A percentile compares a stretch with the other conserved stretches of the same genome.
Evolutionary conservation across 345 rosid genomes (phyloP).

Genomic region (Camelina laxa): DNA sequence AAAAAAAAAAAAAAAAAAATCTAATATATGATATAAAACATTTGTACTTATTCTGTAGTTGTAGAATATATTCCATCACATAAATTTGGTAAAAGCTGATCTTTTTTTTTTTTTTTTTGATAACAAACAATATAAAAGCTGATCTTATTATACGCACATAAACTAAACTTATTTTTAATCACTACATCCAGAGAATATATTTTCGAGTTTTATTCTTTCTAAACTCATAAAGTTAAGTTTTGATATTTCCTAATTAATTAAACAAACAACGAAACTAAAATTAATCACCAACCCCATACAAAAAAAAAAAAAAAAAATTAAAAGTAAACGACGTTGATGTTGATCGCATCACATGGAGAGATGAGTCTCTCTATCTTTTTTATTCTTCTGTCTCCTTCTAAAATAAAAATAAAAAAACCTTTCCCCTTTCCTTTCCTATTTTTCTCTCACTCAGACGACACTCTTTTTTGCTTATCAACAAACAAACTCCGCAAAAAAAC

Average conservation of each 20-base stretch:
- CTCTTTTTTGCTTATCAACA: conserved; percentile 28
- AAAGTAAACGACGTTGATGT: conserved; percentile 33
- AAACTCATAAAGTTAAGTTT: conserved; percentile 2
- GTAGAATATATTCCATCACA: conserved; percentile 41
- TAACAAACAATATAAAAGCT: conserved; percentile 25
- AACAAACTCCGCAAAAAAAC: conserved; percentile 40
- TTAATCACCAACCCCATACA: conserved; percentile 42
- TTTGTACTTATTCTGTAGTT: conserved; percentile 30
- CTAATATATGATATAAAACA: background rate
- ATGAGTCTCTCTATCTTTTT: background rate
- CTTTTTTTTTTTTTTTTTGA: background rate
- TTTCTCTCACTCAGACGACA: conserved; percentile 18
- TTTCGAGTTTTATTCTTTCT: conserved; percentile 3
- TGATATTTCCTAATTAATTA: background rate
- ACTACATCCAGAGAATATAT: background rate
- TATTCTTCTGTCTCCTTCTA: background rate
- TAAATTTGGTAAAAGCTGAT: conserved; percentile 33
- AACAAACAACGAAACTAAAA: conserved; percentile 29
- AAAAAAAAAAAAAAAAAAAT: background rate
- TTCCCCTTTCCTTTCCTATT: conserved; percentile 18
- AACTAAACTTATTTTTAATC: conserved; percentile 19
- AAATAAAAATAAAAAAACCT: background rate
- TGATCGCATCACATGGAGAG: conserved; percentile 37
- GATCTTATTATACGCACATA: conserved; percentile 28
- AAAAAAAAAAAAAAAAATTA: background rate